phyloP scores from a whole-genome alignment of 805 yeast genomes.

The Saturnispora sanitii region DNA sequence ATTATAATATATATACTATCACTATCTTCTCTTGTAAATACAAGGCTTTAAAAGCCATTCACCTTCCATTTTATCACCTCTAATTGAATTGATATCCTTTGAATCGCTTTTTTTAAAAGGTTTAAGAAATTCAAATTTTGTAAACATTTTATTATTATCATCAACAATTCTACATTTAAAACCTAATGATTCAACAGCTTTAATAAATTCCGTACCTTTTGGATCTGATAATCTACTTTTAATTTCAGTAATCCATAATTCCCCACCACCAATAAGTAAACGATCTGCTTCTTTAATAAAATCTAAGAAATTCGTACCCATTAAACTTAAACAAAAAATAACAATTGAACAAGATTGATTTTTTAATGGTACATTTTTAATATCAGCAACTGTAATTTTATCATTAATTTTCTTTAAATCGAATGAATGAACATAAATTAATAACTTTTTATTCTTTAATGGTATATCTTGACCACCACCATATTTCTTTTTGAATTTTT shows the following conservation, averaged over 20 bases:
- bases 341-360: slow-evolving; percentile 78
- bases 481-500: slow-evolving; percentile 20
- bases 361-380: slow-evolving; percentile 75
- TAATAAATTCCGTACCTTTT: slow-evolving; percentile 71
- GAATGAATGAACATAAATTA: slow-evolving; percentile 71
- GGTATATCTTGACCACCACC: slow-evolving; percentile 15
- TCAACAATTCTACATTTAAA: slow-evolving; percentile 86
- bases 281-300: slow-evolving; percentile 86
- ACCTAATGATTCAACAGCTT: slow-evolving; percentile 67
- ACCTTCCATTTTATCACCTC: slow-evolving; percentile 58
- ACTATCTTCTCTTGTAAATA: slow-evolving; percentile 77
- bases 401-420: slow-evolving; percentile 86
- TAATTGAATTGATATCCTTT: slow-evolving; percentile 48
- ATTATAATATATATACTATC: not conserved
- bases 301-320: slow-evolving; percentile 96
- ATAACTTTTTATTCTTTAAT: slow-evolving; percentile 22
- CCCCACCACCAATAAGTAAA: slow-evolving; percentile 81
- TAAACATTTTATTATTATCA: slow-evolving; percentile 83
- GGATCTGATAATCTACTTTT: slow-evolving; percentile 79
- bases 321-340: slow-evolving; percentile 86
- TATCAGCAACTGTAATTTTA: slow-evolving; percentile 93
- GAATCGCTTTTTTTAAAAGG: slow-evolving; percentile 60
- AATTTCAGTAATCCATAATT: slow-evolving; percentile 95
- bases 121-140: slow-evolving; percentile 87
- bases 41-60: slow-evolving; percentile 92